Evolutionary conservation across 176 grass and related monocot genomes (phyloP).

Genomic region (Oropetium thomaeum): DNA sequence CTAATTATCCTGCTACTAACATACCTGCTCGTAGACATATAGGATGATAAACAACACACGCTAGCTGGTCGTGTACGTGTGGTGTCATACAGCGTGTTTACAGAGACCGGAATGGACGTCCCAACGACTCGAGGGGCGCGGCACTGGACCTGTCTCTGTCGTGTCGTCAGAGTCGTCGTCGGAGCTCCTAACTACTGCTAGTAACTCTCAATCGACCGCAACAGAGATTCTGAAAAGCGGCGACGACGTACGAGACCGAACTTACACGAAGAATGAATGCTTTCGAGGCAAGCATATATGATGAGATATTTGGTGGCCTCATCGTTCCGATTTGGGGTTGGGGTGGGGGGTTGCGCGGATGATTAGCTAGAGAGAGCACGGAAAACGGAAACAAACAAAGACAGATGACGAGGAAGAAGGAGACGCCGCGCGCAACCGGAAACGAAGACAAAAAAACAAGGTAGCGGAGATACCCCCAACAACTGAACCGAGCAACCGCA

Average conservation of each 20-base stretch:
- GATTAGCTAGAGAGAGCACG: background rate
- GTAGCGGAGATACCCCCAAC: slow-evolving; percentile 7
- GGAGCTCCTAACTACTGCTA: background rate
- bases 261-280: background rate
- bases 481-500: slow-evolving; percentile 8
- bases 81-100: slow-evolving; percentile 4
- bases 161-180: background rate
- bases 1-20: background rate
- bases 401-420: background rate
- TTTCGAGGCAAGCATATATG: background rate
- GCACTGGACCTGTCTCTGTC: background rate
- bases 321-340: no score
- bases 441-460: slow-evolving; percentile 22
- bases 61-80: background rate
- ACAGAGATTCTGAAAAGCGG: background rate
- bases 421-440: no score
- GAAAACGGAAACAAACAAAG: background rate
- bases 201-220: no score
- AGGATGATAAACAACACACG: background rate
- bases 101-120: slow-evolving; percentile 20
- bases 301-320: background rate
- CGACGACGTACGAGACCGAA: background rate
- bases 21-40: background rate
- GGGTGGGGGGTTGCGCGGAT: background rate
- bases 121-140: slow-evolving; percentile 9